Percentiles rank a stretch among this genome's conserved stretches.
Conservation (phyloP, 2,329 filamentous ascomycete species). For the Sporothrix euskadiensis region DNA sequence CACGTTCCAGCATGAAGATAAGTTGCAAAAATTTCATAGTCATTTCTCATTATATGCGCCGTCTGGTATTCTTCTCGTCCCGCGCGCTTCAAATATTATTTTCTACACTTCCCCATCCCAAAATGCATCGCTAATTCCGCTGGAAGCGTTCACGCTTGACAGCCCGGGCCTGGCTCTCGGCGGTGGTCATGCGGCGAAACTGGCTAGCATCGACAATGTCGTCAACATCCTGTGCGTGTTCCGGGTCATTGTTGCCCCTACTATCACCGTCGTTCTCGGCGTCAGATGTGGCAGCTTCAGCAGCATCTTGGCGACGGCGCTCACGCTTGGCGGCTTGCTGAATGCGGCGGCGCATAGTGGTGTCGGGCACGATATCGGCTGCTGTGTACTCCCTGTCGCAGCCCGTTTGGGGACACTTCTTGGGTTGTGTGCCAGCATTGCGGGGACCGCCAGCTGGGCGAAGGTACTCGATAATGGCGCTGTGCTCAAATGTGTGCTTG, state of each 20-base stretch:
- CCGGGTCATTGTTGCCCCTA: constrained; percentile 41
- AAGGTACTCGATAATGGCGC: constrained; percentile 60
- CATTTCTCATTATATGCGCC: constrained; percentile 8
- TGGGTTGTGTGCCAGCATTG: constrained; percentile 20
- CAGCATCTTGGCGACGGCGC: constrained; percentile 44
- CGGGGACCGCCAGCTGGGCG: constrained; percentile 21
- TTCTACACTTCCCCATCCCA: neutral
- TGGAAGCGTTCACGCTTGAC: constrained; percentile 36
- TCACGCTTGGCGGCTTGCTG: constrained; percentile 53
- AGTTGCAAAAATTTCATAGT: neutral
- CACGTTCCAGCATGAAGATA: neutral
- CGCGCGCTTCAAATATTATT: neutral
- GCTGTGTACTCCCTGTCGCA: constrained; percentile 55
- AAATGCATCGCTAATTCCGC: constrained; percentile 21
- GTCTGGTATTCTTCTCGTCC: neutral
- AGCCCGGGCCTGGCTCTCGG: constrained; percentile 32
- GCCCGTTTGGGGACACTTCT: constrained; percentile 65
- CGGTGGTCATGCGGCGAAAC: constrained; percentile 17
- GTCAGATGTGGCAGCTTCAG: constrained; percentile 41
- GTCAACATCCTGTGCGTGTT: constrained; percentile 33
- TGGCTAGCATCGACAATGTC: constrained; percentile 7
- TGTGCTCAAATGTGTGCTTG: constrained; percentile 71
- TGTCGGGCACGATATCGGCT: constrained; percentile 60
- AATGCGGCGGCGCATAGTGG: constrained; percentile 58
- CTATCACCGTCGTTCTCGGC: constrained; percentile 43